Evolutionary conservation across 2,329 filamentous ascomycete genomes (phyloP).

Genomic region (Cercospora zeae-maydis): DNA sequence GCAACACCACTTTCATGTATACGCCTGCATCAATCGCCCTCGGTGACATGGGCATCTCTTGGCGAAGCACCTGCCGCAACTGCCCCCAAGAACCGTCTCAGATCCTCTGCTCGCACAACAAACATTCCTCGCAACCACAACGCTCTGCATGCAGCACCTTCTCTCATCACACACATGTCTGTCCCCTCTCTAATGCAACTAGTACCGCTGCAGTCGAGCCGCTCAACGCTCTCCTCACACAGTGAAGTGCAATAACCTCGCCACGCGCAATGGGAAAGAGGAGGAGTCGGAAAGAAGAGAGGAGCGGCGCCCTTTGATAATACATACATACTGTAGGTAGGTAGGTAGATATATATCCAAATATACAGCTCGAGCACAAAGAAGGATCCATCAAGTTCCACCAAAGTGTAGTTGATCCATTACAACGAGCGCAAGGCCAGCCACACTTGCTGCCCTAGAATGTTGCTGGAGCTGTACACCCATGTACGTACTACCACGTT

Average conservation of each 20-base stretch:
- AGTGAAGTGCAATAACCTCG: slow-evolving; percentile 3
- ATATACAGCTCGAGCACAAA: not conserved
- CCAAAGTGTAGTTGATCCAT: not conserved
- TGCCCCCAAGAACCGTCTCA: not conserved
- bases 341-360: no score
- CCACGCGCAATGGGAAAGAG: no score
- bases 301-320: no score
- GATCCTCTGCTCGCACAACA: not conserved
- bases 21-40: slow-evolving; percentile 9
- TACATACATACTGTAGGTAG: no score
- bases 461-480: not conserved
- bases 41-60: slow-evolving; percentile 1
- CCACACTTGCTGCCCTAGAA: not conserved
- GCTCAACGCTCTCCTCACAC: slow-evolving; percentile 9
- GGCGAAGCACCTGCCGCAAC: slow-evolving; percentile 4
- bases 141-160: not conserved
- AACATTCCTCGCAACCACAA: slow-evolving; percentile 12
- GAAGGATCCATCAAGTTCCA: not conserved
- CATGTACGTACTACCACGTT: not conserved
- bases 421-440: not conserved
- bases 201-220: slow-evolving; percentile 1
- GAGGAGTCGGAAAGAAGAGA: no score
- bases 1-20: no score
- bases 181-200: not conserved
- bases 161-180: slow-evolving; percentile 1